Evolutionary conservation across 108 stramenopile genomes (phyloP), one percentile per base, ranked within the genome.

Genomic region (Seminavis robusta): DNA sequence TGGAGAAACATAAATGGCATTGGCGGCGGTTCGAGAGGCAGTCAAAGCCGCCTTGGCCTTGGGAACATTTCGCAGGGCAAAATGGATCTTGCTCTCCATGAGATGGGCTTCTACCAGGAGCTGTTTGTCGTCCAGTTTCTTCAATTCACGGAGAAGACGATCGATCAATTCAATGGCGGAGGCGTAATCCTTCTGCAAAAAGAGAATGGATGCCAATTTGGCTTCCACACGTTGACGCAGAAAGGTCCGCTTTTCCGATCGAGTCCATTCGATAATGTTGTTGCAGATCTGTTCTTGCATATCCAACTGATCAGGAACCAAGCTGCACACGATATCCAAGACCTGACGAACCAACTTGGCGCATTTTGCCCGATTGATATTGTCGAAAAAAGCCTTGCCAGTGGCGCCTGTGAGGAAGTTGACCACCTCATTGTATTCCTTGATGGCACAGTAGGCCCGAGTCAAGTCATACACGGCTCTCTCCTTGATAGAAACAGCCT

Each of bases 91-190:
- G 53, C 76, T 71, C 74, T 99, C 98, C 44, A 94, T 72, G 33
- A 99, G 70, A 70, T 98, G 97, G 13, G 92, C 92, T 63, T 99
- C 98, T 3, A 98, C 96, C 47, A 99, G 73, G 7, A 99, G 66
- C 61, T 93, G 94, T 74, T 99, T 99, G 87, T 99, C 99, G 65
- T 99, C 99, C 49, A 99, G 73, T 65, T 97, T 95, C 72, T 98
- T 98, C 33, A 99, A 76, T 65, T 99, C 99, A n/a, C 65, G 33
- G 21, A 98, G 76, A 43, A 99, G 77, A 34, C 61, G 68, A 60
- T 92, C 87, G 57, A 95, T 70, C 52, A 98, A 65, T 29, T 83
- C 45, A 13, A 97, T 63, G 1, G 98, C 97, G 27, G 84, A 81
- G n/a, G 60, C 71, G 74, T 90, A 97, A 43, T 77, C 54, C 33